Percentiles rank a stretch among this genome's conserved stretches.
These are phyloP conservation scores for Hypomyces perniciosus DNA, from an alignment of 2,329 filamentous ascomycete genomes.

Conservation along the genomic window DNA sequence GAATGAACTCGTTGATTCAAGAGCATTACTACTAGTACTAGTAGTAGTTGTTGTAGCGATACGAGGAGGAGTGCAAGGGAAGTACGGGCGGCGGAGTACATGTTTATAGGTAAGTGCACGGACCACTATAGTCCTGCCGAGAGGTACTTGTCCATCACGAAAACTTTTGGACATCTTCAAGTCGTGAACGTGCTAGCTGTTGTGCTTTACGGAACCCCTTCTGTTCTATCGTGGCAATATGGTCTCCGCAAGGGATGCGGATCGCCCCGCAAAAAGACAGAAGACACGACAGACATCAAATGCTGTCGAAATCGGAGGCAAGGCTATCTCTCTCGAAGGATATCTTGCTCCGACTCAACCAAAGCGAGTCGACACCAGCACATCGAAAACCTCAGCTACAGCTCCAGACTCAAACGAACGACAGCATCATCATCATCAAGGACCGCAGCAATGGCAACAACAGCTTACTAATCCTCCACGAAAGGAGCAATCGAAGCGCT, in stretches of 20 bases:
- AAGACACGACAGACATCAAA: conserved; percentile 29
- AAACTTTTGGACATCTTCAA: too few species aligned
- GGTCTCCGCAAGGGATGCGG: conserved; percentile 20
- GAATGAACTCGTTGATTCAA: too few species aligned
- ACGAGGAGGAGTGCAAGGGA: too few species aligned
- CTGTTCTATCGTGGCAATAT: conserved; percentile 15
- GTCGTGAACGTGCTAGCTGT: too few species aligned
- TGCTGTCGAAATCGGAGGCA: conserved; percentile 42
- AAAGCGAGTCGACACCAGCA: conserved; percentile 18
- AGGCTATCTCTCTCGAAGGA: conserved; percentile 43
- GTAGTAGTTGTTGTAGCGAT: too few species aligned
- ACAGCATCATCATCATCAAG: not conserved
- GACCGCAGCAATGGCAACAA: not conserved
- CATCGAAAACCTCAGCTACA: conserved; percentile 1
- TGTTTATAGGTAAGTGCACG: too few species aligned
- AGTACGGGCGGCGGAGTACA: too few species aligned
- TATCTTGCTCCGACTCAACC: conserved; percentile 37
- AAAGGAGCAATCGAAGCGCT: not conserved
- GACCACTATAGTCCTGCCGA: too few species aligned
- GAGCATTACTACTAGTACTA: too few species aligned
- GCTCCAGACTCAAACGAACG: not conserved
- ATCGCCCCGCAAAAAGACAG: conserved; percentile 31
- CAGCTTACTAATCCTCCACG: not conserved
- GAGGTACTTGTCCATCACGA: too few species aligned
- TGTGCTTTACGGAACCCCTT: not conserved